Conservation (phyloP, 768 basidiomycete species). For the Russula virescens region DNA sequence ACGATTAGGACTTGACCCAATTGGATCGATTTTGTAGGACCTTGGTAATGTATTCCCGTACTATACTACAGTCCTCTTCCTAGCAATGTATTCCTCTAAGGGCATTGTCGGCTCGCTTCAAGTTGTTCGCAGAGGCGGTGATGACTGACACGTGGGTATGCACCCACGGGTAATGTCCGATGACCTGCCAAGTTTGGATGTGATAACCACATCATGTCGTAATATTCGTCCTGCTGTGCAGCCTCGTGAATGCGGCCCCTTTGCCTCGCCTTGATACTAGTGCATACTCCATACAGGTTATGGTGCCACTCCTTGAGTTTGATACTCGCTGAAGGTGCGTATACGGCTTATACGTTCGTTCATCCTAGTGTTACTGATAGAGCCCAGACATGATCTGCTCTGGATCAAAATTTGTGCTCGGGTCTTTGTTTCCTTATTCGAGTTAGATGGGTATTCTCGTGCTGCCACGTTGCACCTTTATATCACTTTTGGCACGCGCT, state of each 20-base stretch:
- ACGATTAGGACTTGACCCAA: not conserved
- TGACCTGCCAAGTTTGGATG: not conserved
- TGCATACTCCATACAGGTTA: not conserved
- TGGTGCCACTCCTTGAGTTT: not conserved
- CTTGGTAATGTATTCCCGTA: no score
- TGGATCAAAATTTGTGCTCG: not conserved
- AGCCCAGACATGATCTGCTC: not conserved
- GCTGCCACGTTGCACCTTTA: not conserved
- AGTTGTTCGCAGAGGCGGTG: not conserved
- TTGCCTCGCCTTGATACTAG: conserved; percentile 6
- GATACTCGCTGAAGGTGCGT: not conserved
- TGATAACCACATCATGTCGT: not conserved
- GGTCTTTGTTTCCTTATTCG: not conserved
- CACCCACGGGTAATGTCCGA: no score
- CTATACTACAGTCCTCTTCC: not conserved
- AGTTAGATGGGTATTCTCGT: not conserved
- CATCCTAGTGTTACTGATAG: not conserved
- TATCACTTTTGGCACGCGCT: not conserved
- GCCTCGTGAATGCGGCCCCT: conserved; percentile 13
- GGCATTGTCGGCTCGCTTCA: not conserved
- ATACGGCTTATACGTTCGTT: not conserved
- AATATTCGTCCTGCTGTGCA: not conserved
- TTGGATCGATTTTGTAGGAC: not conserved
- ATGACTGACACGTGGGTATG: no score
- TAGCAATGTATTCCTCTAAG: no score